These are phyloP conservation scores for Apiospora marii DNA, from an alignment of 2,329 filamentous ascomycete genomes.

Conservation along the genomic window DNA sequence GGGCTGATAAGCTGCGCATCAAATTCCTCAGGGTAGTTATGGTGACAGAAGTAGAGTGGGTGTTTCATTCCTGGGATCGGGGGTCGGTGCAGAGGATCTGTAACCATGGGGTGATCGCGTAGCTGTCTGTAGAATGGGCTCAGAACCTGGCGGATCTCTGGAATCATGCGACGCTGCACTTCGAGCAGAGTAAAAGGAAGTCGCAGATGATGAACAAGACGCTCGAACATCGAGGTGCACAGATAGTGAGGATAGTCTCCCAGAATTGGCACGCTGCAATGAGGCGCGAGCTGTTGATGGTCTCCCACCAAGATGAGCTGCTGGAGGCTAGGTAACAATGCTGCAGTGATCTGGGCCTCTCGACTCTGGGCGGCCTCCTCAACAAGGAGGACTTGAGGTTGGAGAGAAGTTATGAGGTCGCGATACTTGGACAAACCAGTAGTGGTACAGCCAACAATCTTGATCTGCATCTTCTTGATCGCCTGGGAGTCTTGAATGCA, in stretches of 20 bases:
- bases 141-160: slow-evolving; percentile 53
- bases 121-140: slow-evolving; percentile 56
- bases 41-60: slow-evolving; percentile 54
- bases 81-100: slow-evolving; percentile 42
- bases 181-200: slow-evolving; percentile 71
- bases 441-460: slow-evolving; percentile 74
- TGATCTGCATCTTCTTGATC: slow-evolving; percentile 46
- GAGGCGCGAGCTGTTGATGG: slow-evolving; percentile 79
- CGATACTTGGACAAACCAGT: slow-evolving; percentile 86
- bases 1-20: slow-evolving; percentile 71
- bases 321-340: slow-evolving; percentile 58
- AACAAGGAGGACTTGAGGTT: slow-evolving; percentile 74
- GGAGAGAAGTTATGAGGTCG: slow-evolving; percentile 69
- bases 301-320: slow-evolving; percentile 73
- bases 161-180: slow-evolving; percentile 69
- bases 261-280: slow-evolving; percentile 69
- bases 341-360: slow-evolving; percentile 66
- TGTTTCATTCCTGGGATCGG: slow-evolving; percentile 55
- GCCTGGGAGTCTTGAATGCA: slow-evolving; percentile 64
- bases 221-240: slow-evolving; percentile 81
- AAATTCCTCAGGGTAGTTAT: slow-evolving; percentile 69
- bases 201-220: slow-evolving; percentile 68
- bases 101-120: slow-evolving; percentile 53
- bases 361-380: slow-evolving; percentile 83
- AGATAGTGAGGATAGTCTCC: slow-evolving; percentile 69